phyloP scores from a whole-genome alignment of 768 basidiomycete species.

The Pleurotus citrinopileatus region DNA sequence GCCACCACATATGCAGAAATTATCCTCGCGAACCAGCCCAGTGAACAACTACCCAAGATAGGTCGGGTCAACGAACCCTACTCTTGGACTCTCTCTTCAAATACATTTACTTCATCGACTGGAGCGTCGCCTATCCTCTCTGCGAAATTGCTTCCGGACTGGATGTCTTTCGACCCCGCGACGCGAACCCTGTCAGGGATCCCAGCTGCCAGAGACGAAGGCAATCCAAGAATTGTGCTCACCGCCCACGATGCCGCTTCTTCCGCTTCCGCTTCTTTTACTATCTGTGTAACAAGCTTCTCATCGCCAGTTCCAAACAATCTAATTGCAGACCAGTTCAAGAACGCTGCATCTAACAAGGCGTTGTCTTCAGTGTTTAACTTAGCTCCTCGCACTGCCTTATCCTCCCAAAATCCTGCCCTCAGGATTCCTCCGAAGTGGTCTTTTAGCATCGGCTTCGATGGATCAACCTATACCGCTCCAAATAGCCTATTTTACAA shows the following conservation, averaged over 20 bases:
- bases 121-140: slow-evolving; percentile 44
- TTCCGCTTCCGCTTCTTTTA: slow-evolving; percentile 49
- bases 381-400: slow-evolving; percentile 56
- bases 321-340: slow-evolving; percentile 60
- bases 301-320: slow-evolving; percentile 52
- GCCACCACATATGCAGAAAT: slow-evolving; percentile 35
- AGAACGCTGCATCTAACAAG: slow-evolving; percentile 40
- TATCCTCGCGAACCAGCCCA: slow-evolving; percentile 56
- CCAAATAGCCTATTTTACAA: slow-evolving; percentile 55
- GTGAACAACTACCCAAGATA: slow-evolving; percentile 74
- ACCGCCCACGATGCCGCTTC: slow-evolving; percentile 56
- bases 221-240: slow-evolving; percentile 57
- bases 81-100: slow-evolving; percentile 63
- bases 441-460: slow-evolving; percentile 90
- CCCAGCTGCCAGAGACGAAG: slow-evolving; percentile 62
- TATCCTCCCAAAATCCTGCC: slow-evolving; percentile 46
- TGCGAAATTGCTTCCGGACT: slow-evolving; percentile 59
- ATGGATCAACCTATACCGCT: slow-evolving; percentile 56
- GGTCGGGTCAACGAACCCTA: slow-evolving; percentile 66
- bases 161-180: slow-evolving; percentile 71
- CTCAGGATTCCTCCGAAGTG: slow-evolving; percentile 77
- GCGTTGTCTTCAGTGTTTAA: slow-evolving; percentile 77
- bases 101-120: slow-evolving; percentile 58
- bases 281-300: slow-evolving; percentile 53
- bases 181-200: slow-evolving; percentile 66